Evolutionary conservation across 2,329 filamentous ascomycete genomes (phyloP).

Genomic region (Camillea tinctor): DNA sequence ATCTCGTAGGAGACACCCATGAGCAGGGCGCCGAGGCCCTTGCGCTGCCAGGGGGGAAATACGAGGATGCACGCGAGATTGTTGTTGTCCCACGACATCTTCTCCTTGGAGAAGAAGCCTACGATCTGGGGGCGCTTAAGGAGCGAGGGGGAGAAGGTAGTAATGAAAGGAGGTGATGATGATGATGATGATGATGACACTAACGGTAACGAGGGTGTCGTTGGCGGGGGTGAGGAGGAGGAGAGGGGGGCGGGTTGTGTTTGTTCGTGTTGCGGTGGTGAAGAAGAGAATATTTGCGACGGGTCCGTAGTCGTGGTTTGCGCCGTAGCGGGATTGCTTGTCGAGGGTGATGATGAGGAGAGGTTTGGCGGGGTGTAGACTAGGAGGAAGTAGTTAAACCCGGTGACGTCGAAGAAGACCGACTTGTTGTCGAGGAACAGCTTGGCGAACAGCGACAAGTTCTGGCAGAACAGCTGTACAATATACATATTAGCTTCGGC

Average conservation of each 20-base stretch:
- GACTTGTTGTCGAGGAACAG: constrained; percentile 98
- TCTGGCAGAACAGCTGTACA: constrained; percentile 79
- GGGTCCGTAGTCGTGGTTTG: neutral
- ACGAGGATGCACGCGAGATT: constrained; percentile 95
- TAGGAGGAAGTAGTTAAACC: constrained; percentile 92
- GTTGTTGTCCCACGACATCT: constrained; percentile 98
- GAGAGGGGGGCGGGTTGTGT: neutral
- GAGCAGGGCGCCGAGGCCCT: constrained; percentile 80
- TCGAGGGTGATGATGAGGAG: neutral
- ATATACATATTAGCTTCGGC: neutral
- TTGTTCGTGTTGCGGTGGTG: neutral
- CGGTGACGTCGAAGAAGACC: constrained; percentile 93
- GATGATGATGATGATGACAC: constrained; percentile 5
- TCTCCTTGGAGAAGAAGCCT: constrained; percentile 99
- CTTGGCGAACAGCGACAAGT: constrained; percentile 93
- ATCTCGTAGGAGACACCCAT: constrained; percentile 96
- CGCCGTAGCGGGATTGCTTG: neutral
- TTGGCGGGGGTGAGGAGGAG: neutral
- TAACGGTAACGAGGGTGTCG: neutral
- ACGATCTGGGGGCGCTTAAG: constrained; percentile 57
- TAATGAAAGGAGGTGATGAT: too few relatives aligned
- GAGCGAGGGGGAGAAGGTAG: constrained; percentile 11
- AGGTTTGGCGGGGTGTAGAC: constrained; percentile 61
- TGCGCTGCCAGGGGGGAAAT: constrained; percentile 93
- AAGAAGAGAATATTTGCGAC: neutral